Evolutionary conservation across 345 rosid genomes (phyloP), one percentile per base, ranked within the genome.

Genomic region (Eucalyptus brandiana): DNA sequence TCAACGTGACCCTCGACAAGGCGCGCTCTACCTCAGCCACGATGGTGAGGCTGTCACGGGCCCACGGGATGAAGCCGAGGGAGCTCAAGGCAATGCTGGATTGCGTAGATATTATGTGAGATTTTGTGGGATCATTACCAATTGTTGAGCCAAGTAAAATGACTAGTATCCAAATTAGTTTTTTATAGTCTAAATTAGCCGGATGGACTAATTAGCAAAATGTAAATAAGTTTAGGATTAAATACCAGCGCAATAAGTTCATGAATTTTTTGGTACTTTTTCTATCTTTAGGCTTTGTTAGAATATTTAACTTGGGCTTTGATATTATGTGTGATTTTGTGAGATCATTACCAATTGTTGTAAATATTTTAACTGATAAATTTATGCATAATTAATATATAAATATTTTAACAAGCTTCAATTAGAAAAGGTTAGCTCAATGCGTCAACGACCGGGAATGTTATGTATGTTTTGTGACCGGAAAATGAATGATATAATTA

Each of bases 71-170:
- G 88, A 89, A 26, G 56, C 88, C 81, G 0, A 89, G 92, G 32
- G 90, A 92, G 91, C 88, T 86, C 3, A 88, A 88, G 24, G 93
- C 92, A 51, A 90, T 89, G 90, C 32, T 8, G 19, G 93, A 93
- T 65, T 92, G 90, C n/a, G 44, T 93, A 14, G 92, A 51, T 17
- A 7, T 51, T 51, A 51, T 51, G 54, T 51, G 4, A 17, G 9
- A 51, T 51, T 51, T 51, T 51, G 4, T 51, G 23, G 0, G 54
- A 51, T 51, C 2, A 51, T 51, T 51, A 17, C 1, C 23, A 18
- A 17, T 51, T 51, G 9, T 18, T 51, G 9, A 7, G 58, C 2
- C 10, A 19, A 2, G 10, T 53, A 53, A 53, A 19, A 53, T 53
- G 1, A 53, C 26, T 53, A 53, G 11, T 53, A 53, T 53, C 58